These are phyloP conservation scores for Cladosporium sp. DNA, from an alignment of 2,329 filamentous ascomycete species.

Conservation along the genomic window DNA sequence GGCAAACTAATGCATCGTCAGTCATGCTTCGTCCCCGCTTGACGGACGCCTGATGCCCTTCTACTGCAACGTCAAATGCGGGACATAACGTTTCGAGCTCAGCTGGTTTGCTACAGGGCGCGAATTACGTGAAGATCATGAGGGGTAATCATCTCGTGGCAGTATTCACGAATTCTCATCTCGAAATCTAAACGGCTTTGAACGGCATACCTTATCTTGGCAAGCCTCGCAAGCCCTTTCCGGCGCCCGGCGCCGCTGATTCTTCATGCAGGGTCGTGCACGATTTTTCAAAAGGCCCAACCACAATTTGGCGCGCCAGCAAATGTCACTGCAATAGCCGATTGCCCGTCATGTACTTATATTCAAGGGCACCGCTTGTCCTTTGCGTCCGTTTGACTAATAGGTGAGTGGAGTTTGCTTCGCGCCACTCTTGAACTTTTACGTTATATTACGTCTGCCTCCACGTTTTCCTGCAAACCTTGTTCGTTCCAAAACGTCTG, in stretches of 20 bases:
- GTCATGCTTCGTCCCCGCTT: background rate
- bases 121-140: background rate
- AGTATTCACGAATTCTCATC: background rate
- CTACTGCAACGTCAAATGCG: background rate
- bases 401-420: slow-evolving; percentile 3
- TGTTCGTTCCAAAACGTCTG: slow-evolving; percentile 10
- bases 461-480: slow-evolving; percentile 11
- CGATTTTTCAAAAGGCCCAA: slow-evolving; percentile 5
- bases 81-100: background rate
- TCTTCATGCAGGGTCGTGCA: slow-evolving; percentile 10
- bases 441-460: slow-evolving; percentile 11
- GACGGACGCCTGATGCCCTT: background rate
- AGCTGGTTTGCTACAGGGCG: background rate
- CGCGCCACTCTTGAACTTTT: slow-evolving; percentile 1
- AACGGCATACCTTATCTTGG: slow-evolving; percentile 6
- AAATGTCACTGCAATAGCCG: slow-evolving; percentile 10
- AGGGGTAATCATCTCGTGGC: background rate
- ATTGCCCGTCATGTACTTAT: background rate
- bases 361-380: slow-evolving; percentile 1
- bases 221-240: background rate
- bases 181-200: background rate
- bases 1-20: background rate
- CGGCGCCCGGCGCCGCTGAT: slow-evolving; percentile 1
- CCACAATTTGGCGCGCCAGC: slow-evolving; percentile 10
- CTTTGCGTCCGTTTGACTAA: background rate